Percentiles rank a stretch among this genome's conserved stretches.
Conservation (phyloP, 805 yeast species). For the Candida nonsorbophila region DNA sequence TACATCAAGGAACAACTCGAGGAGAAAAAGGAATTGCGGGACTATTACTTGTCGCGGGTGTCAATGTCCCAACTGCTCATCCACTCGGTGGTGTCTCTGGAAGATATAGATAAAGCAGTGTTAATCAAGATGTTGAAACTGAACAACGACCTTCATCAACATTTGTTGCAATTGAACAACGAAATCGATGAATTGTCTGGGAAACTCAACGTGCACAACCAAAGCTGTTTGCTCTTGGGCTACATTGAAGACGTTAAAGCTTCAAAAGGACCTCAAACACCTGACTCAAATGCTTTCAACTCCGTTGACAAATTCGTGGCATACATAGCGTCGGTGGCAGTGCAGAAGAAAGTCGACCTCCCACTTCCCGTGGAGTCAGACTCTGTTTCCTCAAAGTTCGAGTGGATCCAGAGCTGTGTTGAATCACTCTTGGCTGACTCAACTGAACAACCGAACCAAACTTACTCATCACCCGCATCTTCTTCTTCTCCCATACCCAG, state of each 20-base stretch:
- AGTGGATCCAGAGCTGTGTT: slow-evolving; percentile 38
- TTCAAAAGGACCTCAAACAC: neutral
- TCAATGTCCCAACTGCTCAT: slow-evolving; percentile 30
- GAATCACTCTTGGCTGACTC: no score
- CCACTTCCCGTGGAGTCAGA: no score
- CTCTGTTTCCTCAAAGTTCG: slow-evolving; percentile 17
- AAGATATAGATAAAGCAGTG: slow-evolving; percentile 21
- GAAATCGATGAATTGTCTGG: slow-evolving; percentile 24
- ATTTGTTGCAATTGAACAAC: slow-evolving; percentile 16
- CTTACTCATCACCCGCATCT: slow-evolving; percentile 3
- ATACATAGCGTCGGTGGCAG: slow-evolving; percentile 43
- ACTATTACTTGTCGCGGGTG: slow-evolving; percentile 25
- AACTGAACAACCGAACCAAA: slow-evolving; percentile 4
- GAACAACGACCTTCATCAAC: slow-evolving; percentile 24
- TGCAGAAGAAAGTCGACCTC: slow-evolving; percentile 33
- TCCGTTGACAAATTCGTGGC: slow-evolving; percentile 40
- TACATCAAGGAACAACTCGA: slow-evolving; percentile 21
- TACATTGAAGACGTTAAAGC: slow-evolving; percentile 38
- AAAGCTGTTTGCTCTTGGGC: slow-evolving; percentile 42
- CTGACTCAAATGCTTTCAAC: slow-evolving; percentile 1
- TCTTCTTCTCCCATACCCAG: neutral
- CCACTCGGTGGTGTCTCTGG: slow-evolving; percentile 14
- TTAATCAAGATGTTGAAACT: slow-evolving; percentile 28
- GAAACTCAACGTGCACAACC: slow-evolving; percentile 35
- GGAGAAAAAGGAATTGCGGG: slow-evolving; percentile 23